Base-by-base conservation (phyloP, 345 rosid genomes). In the Populus pruinosa region DNA sequence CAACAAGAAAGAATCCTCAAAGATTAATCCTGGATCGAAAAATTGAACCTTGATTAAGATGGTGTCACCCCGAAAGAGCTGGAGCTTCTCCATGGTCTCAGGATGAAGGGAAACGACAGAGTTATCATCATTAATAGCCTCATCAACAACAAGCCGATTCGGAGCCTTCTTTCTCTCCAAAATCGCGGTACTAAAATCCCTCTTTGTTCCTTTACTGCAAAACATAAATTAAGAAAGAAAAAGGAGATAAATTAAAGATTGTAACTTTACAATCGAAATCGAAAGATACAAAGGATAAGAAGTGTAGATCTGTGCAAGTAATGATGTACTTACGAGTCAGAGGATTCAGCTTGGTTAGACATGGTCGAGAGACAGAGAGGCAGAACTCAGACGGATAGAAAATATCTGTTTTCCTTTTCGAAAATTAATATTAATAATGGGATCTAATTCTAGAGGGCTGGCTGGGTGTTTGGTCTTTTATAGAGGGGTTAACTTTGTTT, bases 61-160 rank as follows among this genome's bases (percentile, higher is more conserved):
- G 2, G 99, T 95, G 73, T 95, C 98, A 10, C 99, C 99, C 8
- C 99, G 92, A 80, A 95, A 95, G 49, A 95, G 90, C 87, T 95
- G 99, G 78, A 95, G 99, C 88, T 90, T 95, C 87, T 95, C 99
- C 99, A 93, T 95, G 65, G 99, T 91, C 1, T 91, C 87, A 2
- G 99, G 96, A 72, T 93, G 94, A 20, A 95, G 88, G 9, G 94
- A 74, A 38, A 92, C 97, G 8, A 95, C 99, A 33, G 98, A 95
- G 88, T 95, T 95, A 62, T 95, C 98, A 70, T 95, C 98, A 77
- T 92, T 92, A 71, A 85, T 25, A 43, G 99, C 94, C 81, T 95
- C 99, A 53, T 95, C 99, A 14, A 93, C 99, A 74, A 95, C 86
- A 21, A 95, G 96, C 39, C 99, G 89, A 50, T 95, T 95, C 7